Evolutionary conservation across 352 stramenopile species (phyloP).

Genomic region (Phytopythium kandeliae): DNA sequence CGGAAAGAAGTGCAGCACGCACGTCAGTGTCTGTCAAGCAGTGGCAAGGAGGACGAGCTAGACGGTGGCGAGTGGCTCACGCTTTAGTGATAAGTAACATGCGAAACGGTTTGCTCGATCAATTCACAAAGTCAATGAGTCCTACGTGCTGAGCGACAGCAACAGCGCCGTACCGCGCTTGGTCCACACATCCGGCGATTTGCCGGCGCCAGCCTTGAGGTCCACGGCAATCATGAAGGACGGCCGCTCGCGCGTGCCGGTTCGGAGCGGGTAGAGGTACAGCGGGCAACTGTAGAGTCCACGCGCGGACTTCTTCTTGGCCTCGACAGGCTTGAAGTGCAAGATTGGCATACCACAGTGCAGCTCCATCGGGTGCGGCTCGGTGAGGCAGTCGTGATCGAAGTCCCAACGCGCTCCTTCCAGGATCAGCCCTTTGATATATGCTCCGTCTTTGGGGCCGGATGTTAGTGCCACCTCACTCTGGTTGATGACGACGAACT

Average conservation of each 20-base stretch:
- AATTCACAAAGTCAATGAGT: no score
- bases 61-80: conserved; percentile 47
- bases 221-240: conserved; percentile 94
- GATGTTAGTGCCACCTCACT: conserved; percentile 72
- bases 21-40: conserved; percentile 13
- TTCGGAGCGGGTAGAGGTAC: conserved; percentile 96
- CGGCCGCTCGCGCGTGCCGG: conserved; percentile 91
- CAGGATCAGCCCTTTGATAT: conserved; percentile 90
- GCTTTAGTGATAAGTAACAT: conserved; percentile 28
- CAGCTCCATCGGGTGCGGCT: conserved; percentile 92
- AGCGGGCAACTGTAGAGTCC: conserved; percentile 92
- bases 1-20: conserved; percentile 40
- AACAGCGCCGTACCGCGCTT: conserved; percentile 90
- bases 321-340: conserved; percentile 94
- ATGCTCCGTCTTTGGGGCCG: conserved; percentile 87
- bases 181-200: conserved; percentile 91
- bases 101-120: no score
- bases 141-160: conserved; percentile 82
- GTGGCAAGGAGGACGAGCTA: conserved; percentile 23
- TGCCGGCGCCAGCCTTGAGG: conserved; percentile 83
- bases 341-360: conserved; percentile 89
- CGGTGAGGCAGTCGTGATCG: conserved; percentile 84
- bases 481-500: conserved; percentile 92
- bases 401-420: conserved; percentile 92
- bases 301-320: conserved; percentile 92